Evolutionary conservation across 768 basidiomycete species (phyloP), one percentile per base, ranked within the genome.

Genomic region (Xanthoconium purpureum): DNA sequence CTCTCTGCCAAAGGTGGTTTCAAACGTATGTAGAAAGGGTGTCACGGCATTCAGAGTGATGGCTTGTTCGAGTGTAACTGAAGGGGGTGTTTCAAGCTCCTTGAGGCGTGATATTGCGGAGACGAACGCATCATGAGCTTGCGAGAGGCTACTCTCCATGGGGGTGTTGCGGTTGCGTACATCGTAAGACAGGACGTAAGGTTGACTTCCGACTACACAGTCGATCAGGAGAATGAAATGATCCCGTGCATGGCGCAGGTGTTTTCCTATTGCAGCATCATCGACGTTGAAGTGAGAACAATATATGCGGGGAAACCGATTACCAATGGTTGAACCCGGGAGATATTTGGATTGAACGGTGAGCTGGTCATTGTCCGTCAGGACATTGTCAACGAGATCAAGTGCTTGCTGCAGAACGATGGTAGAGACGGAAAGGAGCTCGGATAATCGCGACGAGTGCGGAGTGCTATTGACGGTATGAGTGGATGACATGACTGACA

Each of bases 261-360:
- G 91, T 73, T 94, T 94, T 47, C 91, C 91, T 92, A 59, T 53
- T 30, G 53, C 17, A 37, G 24, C 12, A 45, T 51, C 39, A 38
- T 48, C 49, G 36, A 50, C 33, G 51, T 45, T 14, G 50, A 52
- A 36, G 35, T 9, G 18, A 30, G 52, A 46, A 28, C 42, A 36
- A 15, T 18, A 20, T 42, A 30, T 14, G 30, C 5, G 17, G 52
- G 50, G 5, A 48, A 17, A 40, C 6, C 52, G 63, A 69, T 55
- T 70, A 90, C 91, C 91, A 55, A 94, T 94, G 6, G 91, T 92
- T 11, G 90, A 91, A 15, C 91, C 91, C n/a, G 90, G 89, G 50
- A 94, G 78, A 64, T 81, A 84, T 66, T 82, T 79, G n/a, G 90
- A 91, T 52, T 80, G 76, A 15, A 78, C 76, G 13, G 77, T 81